Evolutionary conservation across 2,329 filamentous ascomycete species (phyloP), one percentile per base, ranked within the genome.

Genomic region (Gnomoniopsis sp.): DNA sequence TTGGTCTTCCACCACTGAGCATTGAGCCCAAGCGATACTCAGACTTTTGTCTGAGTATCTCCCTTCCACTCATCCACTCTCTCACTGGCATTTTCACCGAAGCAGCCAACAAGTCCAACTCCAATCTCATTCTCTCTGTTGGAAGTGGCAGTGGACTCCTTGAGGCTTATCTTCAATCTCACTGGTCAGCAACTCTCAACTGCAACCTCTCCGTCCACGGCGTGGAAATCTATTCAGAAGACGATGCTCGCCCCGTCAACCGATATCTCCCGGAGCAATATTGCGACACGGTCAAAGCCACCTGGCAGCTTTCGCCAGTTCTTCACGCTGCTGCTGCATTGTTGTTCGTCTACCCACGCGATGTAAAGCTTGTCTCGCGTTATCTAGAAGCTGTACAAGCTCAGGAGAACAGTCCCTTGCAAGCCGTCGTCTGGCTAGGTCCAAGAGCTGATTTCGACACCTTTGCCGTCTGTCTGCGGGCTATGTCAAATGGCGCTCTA

Each of bases 131-230:
- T 19, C 36, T 62, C 36, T 62, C 59, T 1, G 38, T 62, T 22
- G 59, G 59, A 22, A 62, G 59, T 19, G 59, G 59, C 19, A 62
- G 49, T 21, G 59, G 59, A n/a, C 57, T 62, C 12, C 38, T 62
- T 2, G 59, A 62, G 12, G 59, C 59, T 8, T 57, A 59, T 21
- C 44, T 62, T 26, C 49, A 56, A 11, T 34, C 50, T 6, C 38
- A 53, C 30, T 53, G 57, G 36, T 17, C 19, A 12, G 48, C 56
- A 4, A 15, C 14, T 3, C 15, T 49, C 21, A 1, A 8, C 6
- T 41, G 21, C 10, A 1, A 19, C 6, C 52, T 59, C 21, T 41
- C 36, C 14, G 15, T 62, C 2, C 53, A 55, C 22, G 59, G 59
- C 14, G 22, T 62, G 2, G 59, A 62, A 6, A 52, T 62, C 52